Base-by-base conservation (phyloP, 2,329 filamentous ascomycete species). In the Arthrinium puccinioides region DNA sequence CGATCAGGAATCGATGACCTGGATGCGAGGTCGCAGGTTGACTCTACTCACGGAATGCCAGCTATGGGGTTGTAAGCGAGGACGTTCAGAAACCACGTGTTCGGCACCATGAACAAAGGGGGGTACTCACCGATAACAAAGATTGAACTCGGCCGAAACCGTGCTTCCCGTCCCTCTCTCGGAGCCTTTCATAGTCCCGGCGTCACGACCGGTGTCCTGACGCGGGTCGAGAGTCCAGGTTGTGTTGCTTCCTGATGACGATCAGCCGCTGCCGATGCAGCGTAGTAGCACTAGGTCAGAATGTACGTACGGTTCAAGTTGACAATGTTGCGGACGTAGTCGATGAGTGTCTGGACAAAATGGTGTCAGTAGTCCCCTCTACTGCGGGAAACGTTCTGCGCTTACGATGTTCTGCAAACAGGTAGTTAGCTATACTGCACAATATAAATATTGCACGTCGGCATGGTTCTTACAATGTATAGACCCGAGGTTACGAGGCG, bases 71-170 rank as follows among this genome's bases (percentile, higher is more conserved):
- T 13, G 32, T 25, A 6, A 35, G 23, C 15, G 5, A 27, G 24
- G 9, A n/a, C n/a, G n/a, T n/a, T n/a, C n/a, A n/a, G n/a, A n/a
- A n/a, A n/a, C n/a, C n/a, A n/a, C n/a, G n/a, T n/a, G n/a, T n/a
- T n/a, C n/a, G n/a, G n/a, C n/a, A n/a, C n/a, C n/a, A n/a, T n/a
- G n/a, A n/a, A n/a, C n/a, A n/a, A n/a, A n/a, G n/a, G n/a, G n/a
- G n/a, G n/a, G n/a, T n/a, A n/a, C 32, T 35, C 34, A 94, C 45
- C 87, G 74, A 58, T 94, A 94, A 47, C 84, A 83, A 9, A 94
- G 70, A 54, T 92, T 94, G 69, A 94, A 94, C 63, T 94, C 87
- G 4, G 84, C 85, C 0, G 85, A 90, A 5, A 90, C 85, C 46
- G 84, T 79, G 51, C 92, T 94, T 35, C 87, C 87, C 0, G 84